Percentiles rank a stretch among this genome's conserved stretches.
Evolutionary conservation across 163 green algal species (phyloP).

Genomic region (Chlorella variabilis): DNA sequence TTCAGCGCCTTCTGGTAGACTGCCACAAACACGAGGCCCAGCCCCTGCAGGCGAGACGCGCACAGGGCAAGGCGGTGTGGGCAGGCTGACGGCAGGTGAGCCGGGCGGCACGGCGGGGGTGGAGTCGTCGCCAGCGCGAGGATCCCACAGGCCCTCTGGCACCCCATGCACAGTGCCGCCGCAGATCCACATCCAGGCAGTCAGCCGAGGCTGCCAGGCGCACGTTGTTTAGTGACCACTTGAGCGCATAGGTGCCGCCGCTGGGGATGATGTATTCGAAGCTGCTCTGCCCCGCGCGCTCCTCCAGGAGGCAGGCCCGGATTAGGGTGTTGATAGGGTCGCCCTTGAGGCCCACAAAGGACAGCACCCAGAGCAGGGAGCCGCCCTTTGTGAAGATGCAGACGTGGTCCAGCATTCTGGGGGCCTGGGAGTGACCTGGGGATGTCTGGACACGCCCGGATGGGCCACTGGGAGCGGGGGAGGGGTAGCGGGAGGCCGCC

Average conservation of each 20-base stretch:
- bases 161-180: too few relatives aligned
- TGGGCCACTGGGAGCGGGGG: background rate
- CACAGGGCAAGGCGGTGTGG: background rate
- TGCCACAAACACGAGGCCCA: constrained; percentile 96
- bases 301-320: constrained; percentile 91
- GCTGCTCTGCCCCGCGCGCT: constrained; percentile 81
- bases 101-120: background rate
- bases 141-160: too few relatives aligned
- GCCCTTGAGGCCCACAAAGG: constrained; percentile 67
- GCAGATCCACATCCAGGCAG: too few relatives aligned
- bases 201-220: too few relatives aligned
- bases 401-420: constrained; percentile 93
- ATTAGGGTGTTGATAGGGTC: constrained; percentile 93
- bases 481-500: background rate
- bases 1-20: constrained; percentile 93
- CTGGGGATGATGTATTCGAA: constrained; percentile 81
- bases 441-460: too few relatives aligned
- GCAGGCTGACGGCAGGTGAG: background rate
- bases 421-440: background rate
- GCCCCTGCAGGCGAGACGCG: constrained; percentile 54
- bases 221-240: constrained; percentile 97
- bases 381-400: constrained; percentile 93
- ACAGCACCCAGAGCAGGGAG: constrained; percentile 88
- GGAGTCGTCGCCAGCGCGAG: too few relatives aligned
- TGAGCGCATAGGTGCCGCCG: constrained; percentile 83